These are phyloP conservation scores for Termitomyces sp. DNA, from an alignment of 768 basidiomycete genomes.

Conservation along the genomic window DNA sequence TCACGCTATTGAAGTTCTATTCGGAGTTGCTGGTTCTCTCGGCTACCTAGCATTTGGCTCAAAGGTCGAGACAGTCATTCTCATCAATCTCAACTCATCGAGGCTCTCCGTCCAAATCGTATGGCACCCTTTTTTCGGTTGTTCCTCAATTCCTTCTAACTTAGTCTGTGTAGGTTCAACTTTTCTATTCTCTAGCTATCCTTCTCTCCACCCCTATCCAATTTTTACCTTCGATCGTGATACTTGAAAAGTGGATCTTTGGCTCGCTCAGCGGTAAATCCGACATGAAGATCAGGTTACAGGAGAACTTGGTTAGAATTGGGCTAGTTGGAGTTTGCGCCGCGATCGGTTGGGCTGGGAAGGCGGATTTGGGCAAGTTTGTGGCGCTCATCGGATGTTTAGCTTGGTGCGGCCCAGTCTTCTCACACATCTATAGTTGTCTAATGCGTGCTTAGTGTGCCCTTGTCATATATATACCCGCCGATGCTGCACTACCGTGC, in stretches of 20 bases:
- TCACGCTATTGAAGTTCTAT: constrained; percentile 47
- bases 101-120: constrained; percentile 88
- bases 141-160: constrained; percentile 9
- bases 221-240: constrained; percentile 95
- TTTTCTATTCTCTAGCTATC: constrained; percentile 90
- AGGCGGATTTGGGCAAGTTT: constrained; percentile 90
- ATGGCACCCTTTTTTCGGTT: constrained; percentile 17
- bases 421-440: background rate
- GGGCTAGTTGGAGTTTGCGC: constrained; percentile 73
- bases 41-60: constrained; percentile 87
- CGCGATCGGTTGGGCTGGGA: constrained; percentile 76
- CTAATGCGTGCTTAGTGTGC: constrained; percentile 50
- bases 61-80: constrained; percentile 85
- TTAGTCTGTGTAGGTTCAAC: constrained; percentile 50
- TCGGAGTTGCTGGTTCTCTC: constrained; percentile 82
- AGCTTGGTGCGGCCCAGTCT: constrained; percentile 63
- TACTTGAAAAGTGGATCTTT: constrained; percentile 96
- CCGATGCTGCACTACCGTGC: constrained; percentile 89
- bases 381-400: constrained; percentile 93
- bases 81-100: constrained; percentile 84
- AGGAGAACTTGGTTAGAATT: constrained; percentile 85
- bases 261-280: constrained; percentile 73
- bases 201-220: constrained; percentile 91
- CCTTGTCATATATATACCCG: constrained; percentile 91
- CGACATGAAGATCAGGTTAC: constrained; percentile 81